These are phyloP conservation scores for Escovopsis weberi DNA, from an alignment of 2,329 filamentous ascomycete genomes.

Conservation along the genomic window DNA sequence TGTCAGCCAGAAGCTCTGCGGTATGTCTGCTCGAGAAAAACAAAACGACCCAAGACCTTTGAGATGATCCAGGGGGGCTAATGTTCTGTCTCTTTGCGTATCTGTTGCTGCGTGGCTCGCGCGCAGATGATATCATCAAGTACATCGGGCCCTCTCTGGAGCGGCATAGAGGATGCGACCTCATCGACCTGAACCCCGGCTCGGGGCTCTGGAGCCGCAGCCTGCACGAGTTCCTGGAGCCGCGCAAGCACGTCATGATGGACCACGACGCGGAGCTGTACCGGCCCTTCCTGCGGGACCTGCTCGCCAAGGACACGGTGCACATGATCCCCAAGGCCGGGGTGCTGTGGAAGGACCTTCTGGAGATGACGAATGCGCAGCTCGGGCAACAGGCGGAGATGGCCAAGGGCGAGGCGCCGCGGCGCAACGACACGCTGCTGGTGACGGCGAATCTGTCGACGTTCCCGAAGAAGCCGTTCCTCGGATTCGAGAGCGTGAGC, in stretches of 20 bases:
- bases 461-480: slow-evolving; percentile 34
- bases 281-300: slow-evolving; percentile 41
- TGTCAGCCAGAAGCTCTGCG: slow-evolving; percentile 34
- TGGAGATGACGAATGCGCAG: slow-evolving; percentile 31
- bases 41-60: no score
- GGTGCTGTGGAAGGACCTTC: slow-evolving; percentile 45
- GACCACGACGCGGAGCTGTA: slow-evolving; percentile 53
- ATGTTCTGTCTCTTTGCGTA: not conserved
- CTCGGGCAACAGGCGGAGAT: slow-evolving; percentile 39
- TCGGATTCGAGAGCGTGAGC: slow-evolving; percentile 40
- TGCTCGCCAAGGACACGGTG: slow-evolving; percentile 35
- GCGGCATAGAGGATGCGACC: slow-evolving; percentile 62
- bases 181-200: slow-evolving; percentile 79
- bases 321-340: slow-evolving; percentile 41
- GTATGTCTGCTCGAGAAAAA: slow-evolving; percentile 14
- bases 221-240: slow-evolving; percentile 59
- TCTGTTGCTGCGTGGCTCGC: not conserved
- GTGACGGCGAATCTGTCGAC: slow-evolving; percentile 53
- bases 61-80: not conserved
- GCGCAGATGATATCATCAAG: slow-evolving; percentile 50
- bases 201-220: slow-evolving; percentile 63
- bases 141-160: slow-evolving; percentile 56
- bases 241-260: slow-evolving; percentile 70
- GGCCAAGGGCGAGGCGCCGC: slow-evolving; percentile 23
- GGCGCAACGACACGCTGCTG: slow-evolving; percentile 58